Conservation (phyloP, 75 land plant species). For the Pinus taeda region DNA sequence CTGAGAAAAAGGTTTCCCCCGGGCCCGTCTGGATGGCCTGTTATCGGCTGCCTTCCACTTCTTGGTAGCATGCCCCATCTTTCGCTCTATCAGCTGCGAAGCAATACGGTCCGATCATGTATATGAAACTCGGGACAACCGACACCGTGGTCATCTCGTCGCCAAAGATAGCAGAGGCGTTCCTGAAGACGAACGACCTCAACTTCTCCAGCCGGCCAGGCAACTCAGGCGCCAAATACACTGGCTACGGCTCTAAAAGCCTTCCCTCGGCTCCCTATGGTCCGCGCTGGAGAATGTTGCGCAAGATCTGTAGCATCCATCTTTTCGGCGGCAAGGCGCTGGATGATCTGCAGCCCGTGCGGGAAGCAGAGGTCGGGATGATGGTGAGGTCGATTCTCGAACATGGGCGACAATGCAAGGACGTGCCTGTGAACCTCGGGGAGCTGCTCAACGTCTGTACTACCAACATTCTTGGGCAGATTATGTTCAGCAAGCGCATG, state of each 20-base stretch:
- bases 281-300: constrained; percentile 55
- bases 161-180: constrained; percentile 48
- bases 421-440: constrained; percentile 29
- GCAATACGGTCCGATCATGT: constrained; percentile 66
- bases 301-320: constrained; percentile 51
- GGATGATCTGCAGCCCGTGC: constrained; percentile 41
- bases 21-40: constrained; percentile 69
- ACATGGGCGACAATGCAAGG: background rate
- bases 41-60: constrained; percentile 70
- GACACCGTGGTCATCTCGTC: constrained; percentile 63
- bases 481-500: constrained; percentile 41
- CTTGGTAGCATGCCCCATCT: constrained; percentile 69
- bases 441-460: constrained; percentile 42
- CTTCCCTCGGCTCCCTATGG: constrained; percentile 64
- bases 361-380: constrained; percentile 33
- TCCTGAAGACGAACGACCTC: constrained; percentile 54
- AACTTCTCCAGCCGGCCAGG: constrained; percentile 65
- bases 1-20: constrained; percentile 35
- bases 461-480: background rate
- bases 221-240: constrained; percentile 51
- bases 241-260: constrained; percentile 59
- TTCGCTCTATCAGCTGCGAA: constrained; percentile 40
- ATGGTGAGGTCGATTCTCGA: constrained; percentile 16
- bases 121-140: constrained; percentile 56
- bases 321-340: constrained; percentile 65